These are phyloP conservation scores for Naganishia friedmannii DNA, from an alignment of 768 basidiomycete genomes.

Conservation along the genomic window DNA sequence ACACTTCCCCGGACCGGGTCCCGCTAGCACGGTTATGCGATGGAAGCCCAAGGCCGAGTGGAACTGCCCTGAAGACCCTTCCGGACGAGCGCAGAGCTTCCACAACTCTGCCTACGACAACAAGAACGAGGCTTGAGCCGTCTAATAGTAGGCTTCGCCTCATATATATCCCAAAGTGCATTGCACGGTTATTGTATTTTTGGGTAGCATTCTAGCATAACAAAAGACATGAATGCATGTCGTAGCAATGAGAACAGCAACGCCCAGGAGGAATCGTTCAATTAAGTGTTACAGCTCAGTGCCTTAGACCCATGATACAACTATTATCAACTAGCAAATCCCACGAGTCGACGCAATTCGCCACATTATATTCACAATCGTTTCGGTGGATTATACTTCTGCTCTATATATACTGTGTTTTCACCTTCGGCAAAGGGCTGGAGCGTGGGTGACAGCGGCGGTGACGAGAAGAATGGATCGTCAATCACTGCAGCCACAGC, in stretches of 20 bases:
- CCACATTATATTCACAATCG: not conserved
- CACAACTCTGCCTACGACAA: constrained; percentile 81
- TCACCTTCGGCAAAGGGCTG: not conserved
- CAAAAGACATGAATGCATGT: constrained; percentile 25
- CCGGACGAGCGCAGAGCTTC: constrained; percentile 89
- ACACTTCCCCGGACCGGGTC: constrained; percentile 77
- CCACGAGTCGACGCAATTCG: not conserved
- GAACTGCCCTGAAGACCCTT: constrained; percentile 92
- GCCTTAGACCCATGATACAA: not conserved
- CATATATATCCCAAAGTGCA: not conserved
- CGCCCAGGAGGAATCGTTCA: not conserved
- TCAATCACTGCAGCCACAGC: constrained; percentile 11
- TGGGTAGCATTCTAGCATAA: not conserved
- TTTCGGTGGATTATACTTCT: constrained; percentile 8
- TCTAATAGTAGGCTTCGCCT: not conserved
- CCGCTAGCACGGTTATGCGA: constrained; percentile 85
- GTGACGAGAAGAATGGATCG: constrained; percentile 26
- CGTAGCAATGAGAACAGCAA: not conserved
- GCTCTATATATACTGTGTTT: not conserved
- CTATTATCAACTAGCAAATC: not conserved
- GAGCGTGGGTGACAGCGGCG: not conserved
- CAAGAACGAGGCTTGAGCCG: not conserved
- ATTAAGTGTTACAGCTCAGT: no score
- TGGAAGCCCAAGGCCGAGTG: constrained; percentile 96
- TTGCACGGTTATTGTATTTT: not conserved